These are phyloP conservation scores for Teratosphaeriaceae sp. DNA, from an alignment of 2,329 filamentous ascomycete genomes.

Conservation along the genomic window DNA sequence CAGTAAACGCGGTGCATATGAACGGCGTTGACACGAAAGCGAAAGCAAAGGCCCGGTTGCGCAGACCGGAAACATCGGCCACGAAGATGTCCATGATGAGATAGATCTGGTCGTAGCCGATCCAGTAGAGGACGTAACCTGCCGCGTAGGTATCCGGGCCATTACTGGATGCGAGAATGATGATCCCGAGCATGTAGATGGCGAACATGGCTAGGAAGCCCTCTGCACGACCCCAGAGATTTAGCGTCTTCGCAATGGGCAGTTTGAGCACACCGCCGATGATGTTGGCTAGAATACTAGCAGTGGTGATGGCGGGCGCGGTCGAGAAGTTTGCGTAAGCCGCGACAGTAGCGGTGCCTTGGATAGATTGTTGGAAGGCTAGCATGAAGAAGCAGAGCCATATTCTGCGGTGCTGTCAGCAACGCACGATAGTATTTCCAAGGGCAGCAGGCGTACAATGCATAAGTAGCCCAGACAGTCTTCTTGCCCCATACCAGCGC, in stretches of 20 bases:
- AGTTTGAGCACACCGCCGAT: slow-evolving; percentile 34
- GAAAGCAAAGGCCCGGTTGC: slow-evolving; percentile 26
- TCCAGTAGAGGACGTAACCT: slow-evolving; percentile 24
- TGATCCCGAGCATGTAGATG: slow-evolving; percentile 11
- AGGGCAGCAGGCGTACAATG: slow-evolving; percentile 25
- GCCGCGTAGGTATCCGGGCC: slow-evolving; percentile 24
- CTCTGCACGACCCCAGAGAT: slow-evolving; percentile 36
- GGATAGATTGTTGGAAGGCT: slow-evolving; percentile 37
- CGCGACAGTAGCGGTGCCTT: slow-evolving; percentile 31
- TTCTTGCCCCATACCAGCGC: slow-evolving; percentile 35
- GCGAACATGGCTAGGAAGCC: slow-evolving; percentile 36
- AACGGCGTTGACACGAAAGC: slow-evolving; percentile 28
- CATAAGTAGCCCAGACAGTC: slow-evolving; percentile 32
- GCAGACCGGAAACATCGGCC: slow-evolving; percentile 26
- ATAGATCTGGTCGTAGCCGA: slow-evolving; percentile 22
- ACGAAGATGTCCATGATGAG: slow-evolving; percentile 28
- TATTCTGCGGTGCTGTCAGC: slow-evolving; percentile 27
- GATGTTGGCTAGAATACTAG: slow-evolving; percentile 30
- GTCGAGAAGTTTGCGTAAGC: slow-evolving; percentile 34
- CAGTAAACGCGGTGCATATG: slow-evolving; percentile 29
- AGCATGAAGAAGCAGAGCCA: slow-evolving; percentile 46
- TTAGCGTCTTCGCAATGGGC: slow-evolving; percentile 34
- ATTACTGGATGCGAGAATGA: slow-evolving; percentile 25
- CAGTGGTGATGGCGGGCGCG: slow-evolving; percentile 30
- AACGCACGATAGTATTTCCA: neutral